These are phyloP conservation scores for Ustilago hordei DNA, from an alignment of 1,284 basidiomycete species.

Conservation along the genomic window DNA sequence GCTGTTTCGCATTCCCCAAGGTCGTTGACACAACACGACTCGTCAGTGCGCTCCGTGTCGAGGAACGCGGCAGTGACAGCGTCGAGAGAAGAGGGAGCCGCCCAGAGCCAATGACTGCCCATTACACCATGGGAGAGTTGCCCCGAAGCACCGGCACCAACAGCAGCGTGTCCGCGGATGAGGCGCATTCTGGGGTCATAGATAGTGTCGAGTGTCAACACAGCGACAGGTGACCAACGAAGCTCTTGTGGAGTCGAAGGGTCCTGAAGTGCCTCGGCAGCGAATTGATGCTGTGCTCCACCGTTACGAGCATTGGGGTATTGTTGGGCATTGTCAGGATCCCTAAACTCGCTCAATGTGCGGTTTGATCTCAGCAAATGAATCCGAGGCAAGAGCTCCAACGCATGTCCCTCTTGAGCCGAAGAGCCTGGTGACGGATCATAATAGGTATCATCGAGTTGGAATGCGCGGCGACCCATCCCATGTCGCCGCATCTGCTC, in stretches of 20 bases:
- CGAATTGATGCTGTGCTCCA: conserved; percentile 51
- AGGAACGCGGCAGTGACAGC: conserved; percentile 41
- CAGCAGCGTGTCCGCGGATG: conserved; percentile 51
- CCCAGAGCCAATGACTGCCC: conserved; percentile 58
- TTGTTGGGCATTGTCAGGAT: conserved; percentile 55
- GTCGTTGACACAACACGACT: conserved; percentile 50
- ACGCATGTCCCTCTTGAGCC: neutral
- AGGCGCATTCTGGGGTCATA: conserved; percentile 47
- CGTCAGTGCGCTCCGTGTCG: conserved; percentile 45
- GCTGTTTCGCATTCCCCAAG: conserved; percentile 44
- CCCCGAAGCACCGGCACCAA: conserved; percentile 43
- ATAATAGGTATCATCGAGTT: conserved; percentile 39
- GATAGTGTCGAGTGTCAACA: conserved; percentile 46
- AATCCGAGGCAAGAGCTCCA: conserved; percentile 38
- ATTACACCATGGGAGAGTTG: conserved; percentile 44
- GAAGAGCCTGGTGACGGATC: conserved; percentile 4
- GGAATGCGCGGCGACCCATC: conserved; percentile 49
- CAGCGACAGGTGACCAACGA: conserved; percentile 41
- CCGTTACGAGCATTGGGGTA: conserved; percentile 38
- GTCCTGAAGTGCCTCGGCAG: conserved; percentile 37
- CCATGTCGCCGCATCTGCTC: conserved; percentile 58
- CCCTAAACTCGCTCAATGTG: conserved; percentile 46
- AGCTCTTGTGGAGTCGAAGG: conserved; percentile 27
- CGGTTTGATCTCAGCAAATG: conserved; percentile 43
- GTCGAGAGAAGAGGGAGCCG: conserved; percentile 37